These are phyloP conservation scores for Naegleria gruberi DNA, from an alignment of 208 protist genomes.

Conservation along the genomic window DNA sequence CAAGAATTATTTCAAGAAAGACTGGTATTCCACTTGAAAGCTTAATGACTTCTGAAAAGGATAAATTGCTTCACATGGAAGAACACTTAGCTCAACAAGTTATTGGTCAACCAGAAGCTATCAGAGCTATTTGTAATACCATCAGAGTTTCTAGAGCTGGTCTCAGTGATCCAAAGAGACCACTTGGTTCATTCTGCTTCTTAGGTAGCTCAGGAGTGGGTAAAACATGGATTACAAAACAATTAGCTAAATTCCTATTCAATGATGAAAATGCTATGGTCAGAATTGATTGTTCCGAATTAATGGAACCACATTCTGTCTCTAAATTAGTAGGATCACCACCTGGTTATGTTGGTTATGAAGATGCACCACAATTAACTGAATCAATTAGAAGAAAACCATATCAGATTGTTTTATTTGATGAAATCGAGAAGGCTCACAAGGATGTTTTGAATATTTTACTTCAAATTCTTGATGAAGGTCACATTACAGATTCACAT, in stretches of 20 bases:
- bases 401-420: slow-evolving; percentile 73
- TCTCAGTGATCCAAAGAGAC: slow-evolving; percentile 45
- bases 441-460: slow-evolving; percentile 64
- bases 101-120: slow-evolving; percentile 67
- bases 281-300: slow-evolving; percentile 79
- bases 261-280: slow-evolving; percentile 57
- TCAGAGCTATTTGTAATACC: slow-evolving; percentile 57
- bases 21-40: slow-evolving; percentile 70
- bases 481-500: slow-evolving; percentile 66
- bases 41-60: slow-evolving; percentile 41
- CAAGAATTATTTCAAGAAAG: slow-evolving; percentile 58
- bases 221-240: slow-evolving; percentile 65
- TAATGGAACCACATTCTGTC: slow-evolving; percentile 66
- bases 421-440: slow-evolving; percentile 85
- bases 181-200: slow-evolving; percentile 62
- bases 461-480: slow-evolving; percentile 77
- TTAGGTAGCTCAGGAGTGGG: slow-evolving; percentile 54
- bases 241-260: slow-evolving; percentile 51
- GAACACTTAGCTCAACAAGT: slow-evolving; percentile 62
- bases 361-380: slow-evolving; percentile 71
- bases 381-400: slow-evolving; percentile 68
- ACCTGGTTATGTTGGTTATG: slow-evolving; percentile 79
- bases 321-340: slow-evolving; percentile 69
- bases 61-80: slow-evolving; percentile 55
- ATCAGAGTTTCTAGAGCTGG: slow-evolving; percentile 63